Base-by-base conservation (phyloP, 179 eudicot species). In the Beta corolliflora region DNA sequence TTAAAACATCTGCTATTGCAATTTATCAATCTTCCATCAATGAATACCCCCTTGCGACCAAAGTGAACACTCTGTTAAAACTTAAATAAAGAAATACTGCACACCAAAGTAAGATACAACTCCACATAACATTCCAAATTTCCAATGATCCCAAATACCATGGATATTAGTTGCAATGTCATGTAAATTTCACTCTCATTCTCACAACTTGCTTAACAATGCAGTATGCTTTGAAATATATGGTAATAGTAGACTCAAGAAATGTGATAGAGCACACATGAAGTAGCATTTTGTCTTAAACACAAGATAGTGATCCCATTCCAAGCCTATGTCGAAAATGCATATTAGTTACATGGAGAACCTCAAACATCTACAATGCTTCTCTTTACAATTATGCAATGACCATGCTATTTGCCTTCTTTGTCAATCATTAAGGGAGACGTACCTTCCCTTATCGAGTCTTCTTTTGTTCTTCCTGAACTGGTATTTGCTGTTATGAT, bases 381-480 rank as follows among this genome's bases (percentile, higher is more conserved):
- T 73, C 41, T 60, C 79, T 53, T 60, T 63, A 80, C 55, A 80
- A 23, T 67, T 11, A 61, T 31, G 11, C 67, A 44, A 73, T 14
- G 59, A 45, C 13, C 54, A 59, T 41, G 70, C 85, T 86, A 89
- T 75, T 80, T 83, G 25, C 81, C 75, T 46, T 88, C 91, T 89
- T 89, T 87, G 4, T 81, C 72, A 31, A 92, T 91, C 58, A 77
- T 60, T 41, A 85, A 79, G 19, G 90, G 91, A 58, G 82, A 86
- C 77, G 79, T 77, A 83, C 85, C 82, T 78, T 59, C 79, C 67
- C 74, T 60, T 48, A 46, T 29, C n/a, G 74, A 74, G 52, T 84
- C 88, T 71, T 87, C 91, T 63, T 85, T 87, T 77, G 66, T 73
- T 65, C 85, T 79, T 77, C 64, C 79, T 19, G 86, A 87, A 81